phyloP scores from a whole-genome alignment of 495 filamentous ascomycete genomes.

The Penicillium riverlandense region DNA sequence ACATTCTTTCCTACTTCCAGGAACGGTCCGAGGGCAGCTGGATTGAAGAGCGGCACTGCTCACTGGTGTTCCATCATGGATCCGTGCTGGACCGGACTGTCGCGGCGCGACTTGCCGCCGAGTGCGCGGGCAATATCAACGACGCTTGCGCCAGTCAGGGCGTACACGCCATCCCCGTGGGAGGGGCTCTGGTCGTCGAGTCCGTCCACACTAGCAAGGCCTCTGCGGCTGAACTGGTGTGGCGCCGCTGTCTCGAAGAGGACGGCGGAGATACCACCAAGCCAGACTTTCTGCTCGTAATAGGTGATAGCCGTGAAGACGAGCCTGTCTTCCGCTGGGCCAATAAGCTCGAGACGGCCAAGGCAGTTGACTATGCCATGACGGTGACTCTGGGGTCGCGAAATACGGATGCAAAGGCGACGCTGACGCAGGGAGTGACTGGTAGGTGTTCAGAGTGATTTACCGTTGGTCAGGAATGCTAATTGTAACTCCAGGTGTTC shows the following conservation, averaged over 20 bases:
- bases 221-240: conserved; percentile 64
- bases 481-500: conserved; percentile 17
- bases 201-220: conserved; percentile 74
- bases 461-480: no score
- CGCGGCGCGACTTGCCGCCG: conserved; percentile 69
- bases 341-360: conserved; percentile 55
- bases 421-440: conserved; percentile 82
- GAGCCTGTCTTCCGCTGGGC: conserved; percentile 93
- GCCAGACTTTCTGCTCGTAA: conserved; percentile 76
- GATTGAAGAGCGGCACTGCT: conserved; percentile 82
- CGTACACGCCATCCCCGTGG: conserved; percentile 76
- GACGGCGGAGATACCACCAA: conserved; percentile 28
- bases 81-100: conserved; percentile 66
- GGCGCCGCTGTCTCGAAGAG: conserved; percentile 46
- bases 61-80: conserved; percentile 80
- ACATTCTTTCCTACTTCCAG: conserved; percentile 78
- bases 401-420: conserved; percentile 80
- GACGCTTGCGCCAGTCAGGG: conserved; percentile 76
- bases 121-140: conserved; percentile 88
- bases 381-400: conserved; percentile 78
- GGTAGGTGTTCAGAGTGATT: conserved; percentile 35
- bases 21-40: conserved; percentile 80
- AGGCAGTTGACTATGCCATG: conserved; percentile 57
- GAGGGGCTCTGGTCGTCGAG: conserved; percentile 73
- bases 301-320: conserved; percentile 85